Conservation (phyloP, 768 basidiomycete species). For the Macrolepiota dolichaula region DNA sequence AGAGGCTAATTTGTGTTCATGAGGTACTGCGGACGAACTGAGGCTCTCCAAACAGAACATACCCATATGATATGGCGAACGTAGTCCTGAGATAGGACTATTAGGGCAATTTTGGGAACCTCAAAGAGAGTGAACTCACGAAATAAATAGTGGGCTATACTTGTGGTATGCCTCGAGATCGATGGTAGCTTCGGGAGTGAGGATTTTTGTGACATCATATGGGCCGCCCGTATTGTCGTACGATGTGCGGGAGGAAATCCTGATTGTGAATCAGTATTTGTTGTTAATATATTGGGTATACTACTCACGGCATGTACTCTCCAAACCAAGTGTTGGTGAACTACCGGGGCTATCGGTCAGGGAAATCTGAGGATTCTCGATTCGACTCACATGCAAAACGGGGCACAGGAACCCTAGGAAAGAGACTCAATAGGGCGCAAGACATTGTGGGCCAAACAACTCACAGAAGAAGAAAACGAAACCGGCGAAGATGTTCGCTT, state of each 20-base stretch:
- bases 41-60: neutral
- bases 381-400: conserved; percentile 41
- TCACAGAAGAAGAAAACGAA: conserved; percentile 65
- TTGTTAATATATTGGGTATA: neutral
- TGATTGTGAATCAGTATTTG: conserved; percentile 11
- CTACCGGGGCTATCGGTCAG: conserved; percentile 16
- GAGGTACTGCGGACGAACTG: conserved; percentile 33
- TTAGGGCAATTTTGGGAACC: neutral
- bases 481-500: conserved; percentile 59
- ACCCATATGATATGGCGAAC: conserved; percentile 74
- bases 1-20: conserved; percentile 30
- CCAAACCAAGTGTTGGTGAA: conserved; percentile 63
- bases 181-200: conserved; percentile 49
- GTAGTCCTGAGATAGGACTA: conserved; percentile 35
- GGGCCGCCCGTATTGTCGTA: conserved; percentile 55
- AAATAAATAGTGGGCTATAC: conserved; percentile 61
- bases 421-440: neutral
- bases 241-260: conserved; percentile 56
- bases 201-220: conserved; percentile 56
- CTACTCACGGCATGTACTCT: conserved; percentile 49
- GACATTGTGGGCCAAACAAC: conserved; percentile 6
- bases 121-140: conserved; percentile 23
- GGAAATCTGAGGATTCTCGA: neutral
- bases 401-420: conserved; percentile 53
- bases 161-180: conserved; percentile 47